Base-by-base conservation (phyloP, 768 basidiomycete species). In the Pleurotus pulmonarius region DNA sequence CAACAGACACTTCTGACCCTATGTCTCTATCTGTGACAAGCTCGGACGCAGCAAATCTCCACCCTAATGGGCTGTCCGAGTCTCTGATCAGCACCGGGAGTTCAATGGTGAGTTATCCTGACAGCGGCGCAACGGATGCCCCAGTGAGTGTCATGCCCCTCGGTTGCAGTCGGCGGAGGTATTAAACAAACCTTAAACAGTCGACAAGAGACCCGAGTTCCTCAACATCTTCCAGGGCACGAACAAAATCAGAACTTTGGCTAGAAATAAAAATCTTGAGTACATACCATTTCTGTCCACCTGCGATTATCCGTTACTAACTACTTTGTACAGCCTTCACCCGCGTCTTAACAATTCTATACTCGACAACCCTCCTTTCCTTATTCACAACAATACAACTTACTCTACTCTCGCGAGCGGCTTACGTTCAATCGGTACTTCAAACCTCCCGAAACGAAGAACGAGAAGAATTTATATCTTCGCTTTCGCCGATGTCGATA, bases 301-400 rank as follows among this genome's bases (percentile, higher is more conserved):
- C 18, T 20, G 11, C 6, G 38, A 60, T 20, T 24, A 38, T 55
- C 3, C 48, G 9, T 46, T 37, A 37, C 20, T 11, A 44, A 47
- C 13, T 52, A 59, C 13, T 20, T 15, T 59, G 40, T 15, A 20
- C 57, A 97, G 94, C 93, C 5, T 82, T 98, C 57, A 96, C 94
- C 1, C 80, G 95, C 54, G 87, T 91, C 13, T 72, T 98, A 24
- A 94, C 94, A 5, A 84, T 89, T 0, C 70, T 95, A 20, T 98
- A 98, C 69, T 84, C 94, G 12, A 82, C 87, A 18, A 88, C 92
- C 13, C 83, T 98, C 25, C 81, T 98, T 43, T 82, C 88, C 15
- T 79, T 98, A n/a, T 80, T 95, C 48, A 95, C 93, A 0, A 82
- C 86, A 24, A 79, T 93, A 12, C 95, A 98, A 67, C 82, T 98